Conservation (phyloP, 164 flowering plant species). For the Umbilicus rupestris region DNA sequence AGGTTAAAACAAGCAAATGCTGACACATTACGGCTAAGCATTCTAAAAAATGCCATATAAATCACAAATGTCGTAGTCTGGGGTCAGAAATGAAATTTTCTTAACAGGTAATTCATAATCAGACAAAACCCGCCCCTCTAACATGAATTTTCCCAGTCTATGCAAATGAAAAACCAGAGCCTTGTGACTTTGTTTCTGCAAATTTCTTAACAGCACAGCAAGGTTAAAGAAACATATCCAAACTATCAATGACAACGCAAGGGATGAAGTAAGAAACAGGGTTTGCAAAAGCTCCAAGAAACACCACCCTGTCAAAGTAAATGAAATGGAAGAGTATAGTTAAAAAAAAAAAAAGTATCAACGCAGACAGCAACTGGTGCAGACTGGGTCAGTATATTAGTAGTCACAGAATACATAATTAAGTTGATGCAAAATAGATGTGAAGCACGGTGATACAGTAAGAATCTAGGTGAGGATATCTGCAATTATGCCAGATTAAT, state of each 20-base stretch:
- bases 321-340: background rate
- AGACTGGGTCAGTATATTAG: background rate
- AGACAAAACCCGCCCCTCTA: background rate
- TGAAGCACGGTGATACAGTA: background rate
- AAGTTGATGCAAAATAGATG: background rate
- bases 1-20: background rate
- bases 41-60: background rate
- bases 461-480: background rate
- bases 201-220: conserved; percentile 87
- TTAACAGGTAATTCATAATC: background rate
- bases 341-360: background rate
- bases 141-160: background rate
- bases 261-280: background rate
- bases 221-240: conserved; percentile 92
- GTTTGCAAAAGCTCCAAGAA: conserved; percentile 3
- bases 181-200: conserved; percentile 59
- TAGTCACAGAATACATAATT: background rate
- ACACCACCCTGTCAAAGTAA: conserved; percentile 1
- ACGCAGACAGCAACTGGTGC: background rate
- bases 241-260: conserved; percentile 59
- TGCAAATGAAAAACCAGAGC: conserved; percentile 7
- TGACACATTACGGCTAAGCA: background rate
- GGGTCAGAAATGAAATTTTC: background rate
- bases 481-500: background rate
- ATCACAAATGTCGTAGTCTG: background rate